Percentiles rank a stretch among this genome's conserved stretches.
Conservation (phyloP, 768 basidiomycete species). For the Mycena rosella region DNA sequence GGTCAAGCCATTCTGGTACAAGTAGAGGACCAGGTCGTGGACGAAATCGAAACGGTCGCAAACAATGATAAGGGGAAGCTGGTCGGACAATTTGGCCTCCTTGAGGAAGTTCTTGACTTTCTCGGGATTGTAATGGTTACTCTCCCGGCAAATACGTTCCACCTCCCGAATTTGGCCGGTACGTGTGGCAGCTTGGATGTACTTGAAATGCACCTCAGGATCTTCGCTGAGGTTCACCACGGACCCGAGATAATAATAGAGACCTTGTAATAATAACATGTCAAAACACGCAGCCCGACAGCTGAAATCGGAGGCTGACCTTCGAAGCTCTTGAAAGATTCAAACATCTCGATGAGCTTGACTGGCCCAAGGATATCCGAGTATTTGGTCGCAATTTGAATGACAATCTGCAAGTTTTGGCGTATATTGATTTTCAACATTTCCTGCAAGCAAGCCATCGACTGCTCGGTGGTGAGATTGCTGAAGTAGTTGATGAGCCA, state of each 20-base stretch:
- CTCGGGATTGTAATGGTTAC: conserved; percentile 97
- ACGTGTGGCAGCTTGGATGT: conserved; percentile 98
- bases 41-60: conserved; percentile 99
- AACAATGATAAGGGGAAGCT: conserved; percentile 98
- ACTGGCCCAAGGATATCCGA: conserved; percentile 97
- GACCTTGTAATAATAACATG: conserved; percentile 58
- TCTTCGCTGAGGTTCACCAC: conserved; percentile 97
- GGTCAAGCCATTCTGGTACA: conserved; percentile 96
- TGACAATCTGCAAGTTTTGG: conserved; percentile 95
- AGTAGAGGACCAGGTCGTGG: conserved; percentile 97
- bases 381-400: conserved; percentile 99
- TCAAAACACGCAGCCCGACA: not conserved
- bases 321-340: conserved; percentile 97
- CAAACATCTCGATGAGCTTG: conserved; percentile 98
- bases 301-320: conserved; percentile 57
- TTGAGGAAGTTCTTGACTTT: conserved; percentile 99
- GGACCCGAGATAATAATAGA: conserved; percentile 99
- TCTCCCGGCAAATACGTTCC: conserved; percentile 98
- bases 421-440: conserved; percentile 98
- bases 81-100: conserved; percentile 96
- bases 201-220: conserved; percentile 99
- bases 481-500: conserved; percentile 99
- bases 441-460: conserved; percentile 95
- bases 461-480: conserved; percentile 96
- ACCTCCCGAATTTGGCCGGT: conserved; percentile 99